Evolutionary conservation across 495 filamentous ascomycete genomes (phyloP), one percentile per base, ranked within the genome.

Genomic region (Penicillium steckii): DNA sequence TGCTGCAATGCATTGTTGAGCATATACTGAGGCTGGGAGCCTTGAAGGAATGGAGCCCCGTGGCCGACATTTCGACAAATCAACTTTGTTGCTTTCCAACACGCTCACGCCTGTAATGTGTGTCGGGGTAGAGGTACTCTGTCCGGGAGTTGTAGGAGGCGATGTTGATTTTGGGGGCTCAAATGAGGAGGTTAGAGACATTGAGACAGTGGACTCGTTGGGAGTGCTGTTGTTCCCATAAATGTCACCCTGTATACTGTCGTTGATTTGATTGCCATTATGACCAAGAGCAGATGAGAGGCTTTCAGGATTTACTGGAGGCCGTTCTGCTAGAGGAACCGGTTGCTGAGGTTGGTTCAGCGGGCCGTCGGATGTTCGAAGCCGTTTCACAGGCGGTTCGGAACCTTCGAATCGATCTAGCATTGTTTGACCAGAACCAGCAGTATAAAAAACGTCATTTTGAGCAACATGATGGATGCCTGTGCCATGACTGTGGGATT

Each of bases 1-100:
- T 6, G 93, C 92, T 44, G 84, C 77, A 48, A 94, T 86, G 59
- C 90, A 92, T 71, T 97, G 91, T 56, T 86, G 83, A 17, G 89
- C 91, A 68, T 95, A 94, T 37, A 92, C 85, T 23, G 78, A 72
- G 29, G 85, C 76, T 13, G 86, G 72, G 25, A 96, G 56, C 54
- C 86, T 82, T 47, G 85, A 75, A 18, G 93, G 91, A 56, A 96
- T 91, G 7, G 92, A 94, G 26, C 85, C 84, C 56, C 86, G 87
- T 1, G 90, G 88, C 13, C 73, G 73, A 44, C 66, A 76, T 48
- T 68, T 72, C 9, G 62, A 47, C 22, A 57, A 49, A 38, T 68
- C 58, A 13, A 64, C 51, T 22, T 57, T 63, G 19, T 46, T 53
- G 23, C 66, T 61, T 0, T 62, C 53, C 9, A 55, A 21, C 3